phyloP scores from a whole-genome alignment of 164 flowering plant species.

The Kalanchoe fedtschenkoi region DNA sequence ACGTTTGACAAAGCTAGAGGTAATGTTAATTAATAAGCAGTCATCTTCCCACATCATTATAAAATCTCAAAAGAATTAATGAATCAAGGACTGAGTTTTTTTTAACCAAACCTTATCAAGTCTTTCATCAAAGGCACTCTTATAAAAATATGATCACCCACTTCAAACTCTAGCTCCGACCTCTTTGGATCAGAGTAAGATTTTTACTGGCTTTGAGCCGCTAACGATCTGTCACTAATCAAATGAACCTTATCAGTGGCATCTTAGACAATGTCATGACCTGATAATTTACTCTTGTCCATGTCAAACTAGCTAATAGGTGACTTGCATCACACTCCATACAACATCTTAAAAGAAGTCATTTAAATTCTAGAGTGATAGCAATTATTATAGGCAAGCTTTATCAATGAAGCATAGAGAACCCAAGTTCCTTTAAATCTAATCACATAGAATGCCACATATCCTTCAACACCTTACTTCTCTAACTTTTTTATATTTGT shows the following conservation, averaged over 20 bases:
- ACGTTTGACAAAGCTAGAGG: background rate
- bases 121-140: background rate
- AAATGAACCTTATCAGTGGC: background rate
- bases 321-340: background rate
- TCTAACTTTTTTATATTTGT: background rate
- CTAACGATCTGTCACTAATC: background rate
- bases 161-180: background rate
- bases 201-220: background rate
- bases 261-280: background rate
- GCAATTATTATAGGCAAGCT: background rate
- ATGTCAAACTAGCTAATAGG: background rate
- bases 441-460: background rate
- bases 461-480: background rate
- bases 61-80: background rate
- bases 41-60: background rate
- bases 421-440: background rate
- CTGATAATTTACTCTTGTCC: background rate
- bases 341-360: background rate
- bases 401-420: background rate
- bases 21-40: background rate
- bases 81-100: background rate
- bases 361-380: background rate
- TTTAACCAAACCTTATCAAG: background rate
- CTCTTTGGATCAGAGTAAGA: background rate
- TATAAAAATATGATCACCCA: background rate